These are phyloP conservation scores for Auriscalpium microsporum DNA, from an alignment of 768 basidiomycete species.

Conservation along the genomic window DNA sequence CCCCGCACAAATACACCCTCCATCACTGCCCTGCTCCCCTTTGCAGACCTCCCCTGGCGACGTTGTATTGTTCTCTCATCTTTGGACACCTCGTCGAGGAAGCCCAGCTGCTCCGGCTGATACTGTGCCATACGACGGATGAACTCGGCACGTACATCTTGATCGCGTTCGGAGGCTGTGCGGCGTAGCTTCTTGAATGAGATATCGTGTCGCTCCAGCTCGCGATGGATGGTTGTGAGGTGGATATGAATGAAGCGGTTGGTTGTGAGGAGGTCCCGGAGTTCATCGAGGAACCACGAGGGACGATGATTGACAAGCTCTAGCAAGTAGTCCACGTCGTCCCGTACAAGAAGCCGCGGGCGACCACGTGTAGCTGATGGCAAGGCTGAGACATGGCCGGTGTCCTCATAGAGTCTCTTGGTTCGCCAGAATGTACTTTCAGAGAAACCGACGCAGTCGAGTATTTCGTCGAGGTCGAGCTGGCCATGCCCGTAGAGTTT, in stretches of 20 bases:
- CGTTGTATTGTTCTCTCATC: conserved; percentile 16
- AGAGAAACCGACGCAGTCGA: background rate
- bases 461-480: background rate
- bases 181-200: background rate
- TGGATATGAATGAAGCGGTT: conserved; percentile 28
- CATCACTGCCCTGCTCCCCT: background rate
- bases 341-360: background rate
- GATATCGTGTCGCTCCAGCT: background rate
- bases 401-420: background rate
- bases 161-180: conserved; percentile 14
- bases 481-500: background rate
- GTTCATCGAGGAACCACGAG: conserved; percentile 29
- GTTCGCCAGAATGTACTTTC: background rate
- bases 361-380: background rate
- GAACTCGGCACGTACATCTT: conserved; percentile 19
- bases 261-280: conserved; percentile 8
- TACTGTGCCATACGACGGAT: conserved; percentile 23
- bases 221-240: conserved; percentile 17
- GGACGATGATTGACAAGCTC: conserved; percentile 17
- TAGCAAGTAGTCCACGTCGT: background rate
- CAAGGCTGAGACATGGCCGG: background rate
- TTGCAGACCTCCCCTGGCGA: background rate
- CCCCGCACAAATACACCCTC: background rate
- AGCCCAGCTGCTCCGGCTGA: conserved; percentile 24
- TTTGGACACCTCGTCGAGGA: conserved; percentile 28